Percentiles rank a stretch among this genome's conserved stretches.
These are phyloP conservation scores for Mycogone perniciosa DNA, from an alignment of 2,329 filamentous ascomycete species.

Conservation along the genomic window DNA sequence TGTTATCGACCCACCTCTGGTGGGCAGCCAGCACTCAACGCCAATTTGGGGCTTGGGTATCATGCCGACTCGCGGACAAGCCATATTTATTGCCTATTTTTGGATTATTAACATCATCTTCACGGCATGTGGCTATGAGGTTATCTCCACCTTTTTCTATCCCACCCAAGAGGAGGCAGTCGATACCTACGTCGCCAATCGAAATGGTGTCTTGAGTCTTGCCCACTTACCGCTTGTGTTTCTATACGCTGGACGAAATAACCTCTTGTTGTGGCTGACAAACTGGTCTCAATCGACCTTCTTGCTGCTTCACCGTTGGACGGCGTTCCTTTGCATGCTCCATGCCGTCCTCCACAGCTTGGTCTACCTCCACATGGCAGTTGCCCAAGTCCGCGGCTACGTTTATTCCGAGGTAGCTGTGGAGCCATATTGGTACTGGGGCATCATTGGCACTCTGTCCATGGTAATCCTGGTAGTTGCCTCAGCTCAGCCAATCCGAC, in stretches of 20 bases:
- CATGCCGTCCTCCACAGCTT: conserved; percentile 42
- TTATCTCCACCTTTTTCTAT: conserved; percentile 24
- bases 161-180: conserved; percentile 21
- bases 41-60: conserved; percentile 20
- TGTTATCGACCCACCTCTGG: conserved; percentile 19
- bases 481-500: conserved; percentile 32
- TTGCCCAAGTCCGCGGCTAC: conserved; percentile 20
- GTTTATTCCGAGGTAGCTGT: conserved; percentile 22
- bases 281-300: conserved; percentile 45
- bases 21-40: conserved; percentile 16
- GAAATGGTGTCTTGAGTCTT: conserved; percentile 36
- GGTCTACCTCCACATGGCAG: conserved; percentile 28
- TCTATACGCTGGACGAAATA: conserved; percentile 42
- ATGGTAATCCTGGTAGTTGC: conserved; percentile 25
- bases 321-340: conserved; percentile 38
- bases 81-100: conserved; percentile 37
- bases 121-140: conserved; percentile 23
- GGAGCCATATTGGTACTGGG: conserved; percentile 38
- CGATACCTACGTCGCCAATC: conserved; percentile 30
- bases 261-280: conserved; percentile 41
- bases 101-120: conserved; percentile 32
- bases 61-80: conserved; percentile 37
- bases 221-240: conserved; percentile 36
- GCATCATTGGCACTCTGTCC: conserved; percentile 33
- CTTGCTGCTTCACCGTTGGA: conserved; percentile 43